Evolutionary conservation across 2,329 filamentous ascomycete species (phyloP).

Genomic region (Acrodontium crateriforme): DNA sequence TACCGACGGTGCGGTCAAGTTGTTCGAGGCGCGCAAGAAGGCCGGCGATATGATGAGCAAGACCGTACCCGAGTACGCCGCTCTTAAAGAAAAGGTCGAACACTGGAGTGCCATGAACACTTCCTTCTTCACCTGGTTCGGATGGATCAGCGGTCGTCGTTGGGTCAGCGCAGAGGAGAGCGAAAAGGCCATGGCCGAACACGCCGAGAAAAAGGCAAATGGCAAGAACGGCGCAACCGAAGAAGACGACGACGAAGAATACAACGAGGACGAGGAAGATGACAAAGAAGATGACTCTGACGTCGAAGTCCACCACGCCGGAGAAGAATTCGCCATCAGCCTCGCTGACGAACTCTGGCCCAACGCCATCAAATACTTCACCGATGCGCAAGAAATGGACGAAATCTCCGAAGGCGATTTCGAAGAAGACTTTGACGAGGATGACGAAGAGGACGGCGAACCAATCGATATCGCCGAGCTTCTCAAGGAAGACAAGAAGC

Average conservation of each 20-base stretch:
- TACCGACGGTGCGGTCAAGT: conserved; percentile 55
- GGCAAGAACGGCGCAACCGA: conserved; percentile 26
- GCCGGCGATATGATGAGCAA: conserved; percentile 26
- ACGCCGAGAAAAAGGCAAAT: conserved; percentile 42
- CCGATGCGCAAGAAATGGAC: conserved; percentile 57
- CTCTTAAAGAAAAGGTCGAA: conserved; percentile 40
- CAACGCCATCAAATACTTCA: conserved; percentile 79
- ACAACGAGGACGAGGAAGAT: conserved; percentile 46
- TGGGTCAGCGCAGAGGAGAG: conserved; percentile 62
- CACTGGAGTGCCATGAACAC: conserved; percentile 30
- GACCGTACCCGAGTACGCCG: conserved; percentile 41
- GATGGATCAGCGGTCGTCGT: conserved; percentile 50
- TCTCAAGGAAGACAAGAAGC: conserved; percentile 33
- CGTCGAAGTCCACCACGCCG: conserved; percentile 76
- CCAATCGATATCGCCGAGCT: conserved; percentile 33
- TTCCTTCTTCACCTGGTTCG: conserved; percentile 86
- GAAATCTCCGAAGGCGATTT: conserved; percentile 55
- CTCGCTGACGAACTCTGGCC: conserved; percentile 84
- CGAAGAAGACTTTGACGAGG: conserved; percentile 42
- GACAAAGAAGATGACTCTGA: conserved; percentile 50
- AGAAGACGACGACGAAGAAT: conserved; percentile 29
- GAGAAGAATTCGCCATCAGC: conserved; percentile 66
- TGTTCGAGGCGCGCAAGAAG: conserved; percentile 51
- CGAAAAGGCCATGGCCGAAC: conserved; percentile 44
- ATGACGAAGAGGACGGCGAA: conserved; percentile 42